These are phyloP conservation scores for Medicago arabica DNA, from an alignment of 306 rosid species.

Conservation along the genomic window DNA sequence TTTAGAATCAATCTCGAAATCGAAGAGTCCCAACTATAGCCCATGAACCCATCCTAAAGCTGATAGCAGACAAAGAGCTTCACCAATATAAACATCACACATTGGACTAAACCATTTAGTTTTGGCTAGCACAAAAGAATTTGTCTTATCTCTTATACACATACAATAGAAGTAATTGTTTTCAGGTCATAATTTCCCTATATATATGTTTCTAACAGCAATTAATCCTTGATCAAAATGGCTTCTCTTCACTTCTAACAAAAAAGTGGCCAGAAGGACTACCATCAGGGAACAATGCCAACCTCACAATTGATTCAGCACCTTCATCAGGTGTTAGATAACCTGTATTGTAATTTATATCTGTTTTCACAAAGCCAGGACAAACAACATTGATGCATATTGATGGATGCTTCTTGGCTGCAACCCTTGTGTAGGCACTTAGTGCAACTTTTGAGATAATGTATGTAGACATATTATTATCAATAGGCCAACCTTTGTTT, in stretches of 20 bases:
- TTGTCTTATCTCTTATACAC: too few relatives aligned
- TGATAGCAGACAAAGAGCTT: too few relatives aligned
- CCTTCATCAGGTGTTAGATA: slow-evolving; percentile 59
- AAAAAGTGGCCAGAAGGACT: slow-evolving; percentile 46
- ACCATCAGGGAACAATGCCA: slow-evolving; percentile 53
- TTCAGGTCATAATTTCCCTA: neutral
- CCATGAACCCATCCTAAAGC: too few relatives aligned
- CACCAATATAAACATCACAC: too few relatives aligned
- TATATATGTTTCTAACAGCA: neutral
- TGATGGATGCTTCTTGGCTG: slow-evolving; percentile 46
- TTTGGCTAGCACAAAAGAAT: too few relatives aligned
- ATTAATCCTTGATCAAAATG: slow-evolving; percentile 38
- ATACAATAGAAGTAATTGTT: neutral
- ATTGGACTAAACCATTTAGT: too few relatives aligned
- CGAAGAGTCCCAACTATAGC: too few relatives aligned
- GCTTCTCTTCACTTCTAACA: slow-evolving; percentile 30
- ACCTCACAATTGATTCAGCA: slow-evolving; percentile 51
- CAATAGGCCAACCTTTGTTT: slow-evolving; percentile 54
- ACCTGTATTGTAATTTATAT: slow-evolving; percentile 47
- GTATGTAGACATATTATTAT: slow-evolving; percentile 26
- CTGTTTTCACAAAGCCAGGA: slow-evolving; percentile 59
- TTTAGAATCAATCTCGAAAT: too few relatives aligned
- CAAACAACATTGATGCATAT: slow-evolving; percentile 45
- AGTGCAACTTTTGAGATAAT: slow-evolving; percentile 56
- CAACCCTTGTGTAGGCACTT: slow-evolving; percentile 55